phyloP scores from a whole-genome alignment of 257 asterid genomes.

The Salvia miltiorrhiza region DNA sequence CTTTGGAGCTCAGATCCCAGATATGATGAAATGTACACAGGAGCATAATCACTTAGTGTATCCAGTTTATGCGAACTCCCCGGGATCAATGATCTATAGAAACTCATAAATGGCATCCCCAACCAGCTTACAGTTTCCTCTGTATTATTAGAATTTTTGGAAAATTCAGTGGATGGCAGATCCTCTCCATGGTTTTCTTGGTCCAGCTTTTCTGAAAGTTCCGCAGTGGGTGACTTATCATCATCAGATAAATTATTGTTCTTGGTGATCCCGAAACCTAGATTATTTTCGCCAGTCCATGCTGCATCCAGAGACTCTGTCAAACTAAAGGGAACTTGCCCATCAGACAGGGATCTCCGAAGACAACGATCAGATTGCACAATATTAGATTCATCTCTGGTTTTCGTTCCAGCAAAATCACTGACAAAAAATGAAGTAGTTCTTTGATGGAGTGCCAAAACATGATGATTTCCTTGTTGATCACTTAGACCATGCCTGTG shows the following conservation, averaged over 20 bases:
- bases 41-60: constrained; percentile 50
- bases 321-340: constrained; percentile 54
- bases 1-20: constrained; percentile 57
- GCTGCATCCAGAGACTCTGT: constrained; percentile 82
- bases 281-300: constrained; percentile 71
- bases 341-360: constrained; percentile 58
- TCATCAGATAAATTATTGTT: constrained; percentile 38
- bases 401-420: constrained; percentile 30
- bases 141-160: constrained; percentile 42
- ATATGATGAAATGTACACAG: constrained; percentile 68
- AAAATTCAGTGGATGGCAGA: constrained; percentile 30
- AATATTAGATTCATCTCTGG: constrained; percentile 32
- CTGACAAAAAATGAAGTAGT: constrained; percentile 29
- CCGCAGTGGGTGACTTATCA: constrained; percentile 36
- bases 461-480: constrained; percentile 20
- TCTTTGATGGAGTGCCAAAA: constrained; percentile 36
- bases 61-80: constrained; percentile 63
- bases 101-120: constrained; percentile 62
- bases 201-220: constrained; percentile 43
- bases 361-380: constrained; percentile 36
- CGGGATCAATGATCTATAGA: constrained; percentile 54
- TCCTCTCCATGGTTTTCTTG: constrained; percentile 47
- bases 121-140: constrained; percentile 65
- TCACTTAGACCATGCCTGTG: constrained; percentile 31
- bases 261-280: constrained; percentile 33